Evolutionary conservation across 2,329 filamentous ascomycete genomes (phyloP), one percentile per base, ranked within the genome.

Genomic region (Penicillium griseofulvum): DNA sequence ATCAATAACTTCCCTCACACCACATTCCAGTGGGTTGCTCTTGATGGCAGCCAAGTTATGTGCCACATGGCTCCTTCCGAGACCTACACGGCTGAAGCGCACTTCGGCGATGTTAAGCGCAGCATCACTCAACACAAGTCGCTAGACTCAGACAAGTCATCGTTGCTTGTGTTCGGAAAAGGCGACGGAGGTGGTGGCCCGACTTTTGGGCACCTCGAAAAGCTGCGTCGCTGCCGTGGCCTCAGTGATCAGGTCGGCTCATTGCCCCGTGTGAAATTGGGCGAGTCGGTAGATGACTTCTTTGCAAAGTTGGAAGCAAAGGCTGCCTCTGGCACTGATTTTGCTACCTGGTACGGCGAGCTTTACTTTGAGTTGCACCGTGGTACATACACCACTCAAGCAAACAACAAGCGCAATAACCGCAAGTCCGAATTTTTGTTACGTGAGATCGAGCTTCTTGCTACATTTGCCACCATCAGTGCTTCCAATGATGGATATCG

Each of bases 1-100:
- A 97, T 97, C 82, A 97, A 97, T 78, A 96, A 89, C 69, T 99
- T 97, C 77, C 94, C 94, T 0, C 94, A 97, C 71, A 97, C 94
- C 6, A 97, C 94, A 0, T 99, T 99, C 81, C 96, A 96, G 74
- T 99, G 94, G 94, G 92, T 99, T 31, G 86, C 91, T 12, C 84
- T 97, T 14, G 94, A 99, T 72, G 93, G 94, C 55, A 96, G 90
- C 68, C 94, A 97, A 70, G 94, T 99, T 62, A 85, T 99, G 59
- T 97, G 93, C 73, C 94, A 99, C 70, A 99, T 99, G 94, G 86
- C 92, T 3, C 94, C 94, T 1, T 85, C 90, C 2, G 92, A 99
- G 76, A 97, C 94, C 0, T 97, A 99, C 73, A 97, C 93, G 5
- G 89, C 94, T 2, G 87, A 92, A 65, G 94, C 94, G 26, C 87